phyloP scores from a whole-genome alignment of 225 moss, liverwort and hornwort genomes.

The Antitrichia curtipendula region DNA sequence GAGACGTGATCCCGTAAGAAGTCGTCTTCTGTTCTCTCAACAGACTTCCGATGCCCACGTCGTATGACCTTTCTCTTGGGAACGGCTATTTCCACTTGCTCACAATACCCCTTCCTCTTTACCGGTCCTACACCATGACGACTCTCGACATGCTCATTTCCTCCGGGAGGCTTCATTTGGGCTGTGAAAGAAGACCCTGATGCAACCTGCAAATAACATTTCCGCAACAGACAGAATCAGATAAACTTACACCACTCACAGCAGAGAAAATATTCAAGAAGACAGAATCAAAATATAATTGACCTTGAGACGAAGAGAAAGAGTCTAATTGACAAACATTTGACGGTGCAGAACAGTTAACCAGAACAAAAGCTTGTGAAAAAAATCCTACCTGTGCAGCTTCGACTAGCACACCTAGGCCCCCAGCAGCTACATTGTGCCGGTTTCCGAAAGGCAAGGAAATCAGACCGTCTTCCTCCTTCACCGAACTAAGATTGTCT shows the following conservation, averaged over 20 bases:
- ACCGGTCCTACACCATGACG: slow-evolving; percentile 4
- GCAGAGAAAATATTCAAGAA: neutral
- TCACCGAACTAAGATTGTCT: neutral
- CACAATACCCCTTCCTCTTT: slow-evolving; percentile 28
- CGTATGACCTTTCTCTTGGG: slow-evolving; percentile 49
- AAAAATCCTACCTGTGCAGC: slow-evolving; percentile 46
- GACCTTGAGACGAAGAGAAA: neutral
- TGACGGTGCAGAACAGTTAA: neutral
- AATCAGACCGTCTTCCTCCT: slow-evolving; percentile 13
- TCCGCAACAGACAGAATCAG: neutral
- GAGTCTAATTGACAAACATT: neutral
- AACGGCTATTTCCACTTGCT: slow-evolving; percentile 36
- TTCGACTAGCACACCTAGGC: slow-evolving; percentile 60
- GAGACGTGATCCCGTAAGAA: slow-evolving; percentile 21
- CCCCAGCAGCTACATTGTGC: slow-evolving; percentile 32
- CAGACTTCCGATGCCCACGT: slow-evolving; percentile 56
- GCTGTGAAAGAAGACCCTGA: slow-evolving; percentile 47
- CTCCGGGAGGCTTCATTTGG: slow-evolving; percentile 1
- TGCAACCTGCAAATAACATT: slow-evolving; percentile 25
- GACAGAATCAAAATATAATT: neutral
- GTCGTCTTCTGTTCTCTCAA: slow-evolving; percentile 41
- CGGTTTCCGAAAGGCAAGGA: slow-evolving; percentile 22
- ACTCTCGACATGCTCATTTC: slow-evolving; percentile 22
- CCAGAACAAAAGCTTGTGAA: neutral
- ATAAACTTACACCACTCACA: neutral